These are phyloP conservation scores for Cardamine resedifolia DNA, from an alignment of 345 rosid species.

Conservation along the genomic window DNA sequence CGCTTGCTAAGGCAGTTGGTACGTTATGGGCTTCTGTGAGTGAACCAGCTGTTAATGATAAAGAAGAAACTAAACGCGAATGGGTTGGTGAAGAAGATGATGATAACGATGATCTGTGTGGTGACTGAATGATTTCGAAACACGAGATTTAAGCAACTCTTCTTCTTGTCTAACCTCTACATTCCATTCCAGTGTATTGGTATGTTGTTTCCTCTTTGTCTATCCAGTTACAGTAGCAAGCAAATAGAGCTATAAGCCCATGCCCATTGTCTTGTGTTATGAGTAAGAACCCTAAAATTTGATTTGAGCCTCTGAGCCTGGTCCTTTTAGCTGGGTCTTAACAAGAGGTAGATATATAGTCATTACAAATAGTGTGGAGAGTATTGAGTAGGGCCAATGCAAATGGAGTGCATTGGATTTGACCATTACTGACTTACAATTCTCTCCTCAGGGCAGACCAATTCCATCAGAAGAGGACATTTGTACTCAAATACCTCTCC, in stretches of 20 bases:
- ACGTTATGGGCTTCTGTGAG: constrained; percentile 68
- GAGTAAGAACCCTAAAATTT: background rate
- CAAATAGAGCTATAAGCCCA: constrained; percentile 26
- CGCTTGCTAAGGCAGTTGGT: constrained; percentile 67
- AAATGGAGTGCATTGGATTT: constrained; percentile 32
- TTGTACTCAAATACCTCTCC: constrained; percentile 31
- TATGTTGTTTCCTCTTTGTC: constrained; percentile 21
- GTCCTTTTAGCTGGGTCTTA: constrained; percentile 11
- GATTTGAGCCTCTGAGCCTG: background rate
- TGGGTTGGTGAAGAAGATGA: constrained; percentile 44
- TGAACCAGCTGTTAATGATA: constrained; percentile 35
- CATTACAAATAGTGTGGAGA: constrained; percentile 23
- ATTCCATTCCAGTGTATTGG: constrained; percentile 15
- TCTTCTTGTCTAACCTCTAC: constrained; percentile 9
- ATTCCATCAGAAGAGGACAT: constrained; percentile 34
- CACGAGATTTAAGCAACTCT: constrained; percentile 11
- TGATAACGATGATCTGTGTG: constrained; percentile 80
- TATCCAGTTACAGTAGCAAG: constrained; percentile 11
- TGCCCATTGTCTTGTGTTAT: constrained; percentile 28
- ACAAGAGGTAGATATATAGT: constrained; percentile 4
- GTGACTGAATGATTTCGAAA: constrained; percentile 51
- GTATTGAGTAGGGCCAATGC: constrained; percentile 26
- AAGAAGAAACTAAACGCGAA: constrained; percentile 30
- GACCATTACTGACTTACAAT: constrained; percentile 20
- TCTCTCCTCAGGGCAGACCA: constrained; percentile 37